Evolutionary conservation across 768 basidiomycete species (phyloP), one percentile per base, ranked within the genome.

Genomic region (Clitopilus hobsonii): DNA sequence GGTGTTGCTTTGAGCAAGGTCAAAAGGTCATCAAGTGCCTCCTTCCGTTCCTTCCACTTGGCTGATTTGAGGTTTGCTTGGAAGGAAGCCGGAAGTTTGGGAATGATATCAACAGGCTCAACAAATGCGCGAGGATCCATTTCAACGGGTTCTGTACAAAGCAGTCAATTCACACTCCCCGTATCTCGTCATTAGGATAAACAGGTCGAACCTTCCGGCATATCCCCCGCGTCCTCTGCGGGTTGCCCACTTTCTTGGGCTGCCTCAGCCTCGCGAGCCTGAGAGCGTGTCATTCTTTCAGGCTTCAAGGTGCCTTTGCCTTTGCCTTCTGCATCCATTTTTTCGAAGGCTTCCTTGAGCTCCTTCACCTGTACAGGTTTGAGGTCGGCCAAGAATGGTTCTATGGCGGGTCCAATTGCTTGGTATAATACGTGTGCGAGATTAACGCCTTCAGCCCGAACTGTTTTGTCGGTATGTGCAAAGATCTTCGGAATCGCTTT

Each of bases 341-440:
- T 74, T 54, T 91, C 92, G 64, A 96, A 99, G 0, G 85, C 79
- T 65, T 98, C 96, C 63, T 91, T 92, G 62, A 99, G 69, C 62
- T 99, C 97, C 68, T 97, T 94, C 38, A 96, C 85, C 69, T 98
- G 97, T 3, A 99, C 94, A 1, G 96, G 94, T 67, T 99, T 99
- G 57, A 99, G 79, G 57, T 98, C 95, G 20, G 82, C 74, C 20
- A 99, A 74, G 76, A 85, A 92, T 48, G 91, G 82, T 53, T 94
- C 87, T 57, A 99, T 88, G 0, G 84, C 86, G 52, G 83, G 63
- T 26, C 92, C 96, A 58, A 98, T 85, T 67, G 85, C 94, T 56
- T 90, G 87, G 74, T 98, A 96, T 6, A 98, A 70, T 0, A 74
- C 72, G 62, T 88, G 85, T 0, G 84, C 78, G 18, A 99, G 84